Base-by-base conservation (phyloP, 2,329 filamentous ascomycete species). In the Diplodia sapinea region DNA sequence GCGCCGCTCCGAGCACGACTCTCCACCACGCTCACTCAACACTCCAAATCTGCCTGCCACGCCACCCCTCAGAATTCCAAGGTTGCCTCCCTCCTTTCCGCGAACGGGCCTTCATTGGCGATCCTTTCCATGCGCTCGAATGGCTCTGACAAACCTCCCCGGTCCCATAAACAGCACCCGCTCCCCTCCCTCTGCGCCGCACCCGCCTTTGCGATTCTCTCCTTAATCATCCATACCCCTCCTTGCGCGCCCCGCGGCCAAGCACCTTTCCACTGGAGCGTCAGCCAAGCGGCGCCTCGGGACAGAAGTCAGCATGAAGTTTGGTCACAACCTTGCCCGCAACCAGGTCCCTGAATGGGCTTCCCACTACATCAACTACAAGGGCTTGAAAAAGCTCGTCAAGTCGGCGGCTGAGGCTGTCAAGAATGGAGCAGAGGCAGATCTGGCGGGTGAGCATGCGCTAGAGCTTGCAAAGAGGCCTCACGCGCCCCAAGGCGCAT, bases 301-400 rank as follows among this genome's bases (percentile, higher is more conserved):
- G 17, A 23, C n/a, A 8, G 36, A 43, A 26, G 12, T 33, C 15
- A 56, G 31, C 66, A 82, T 82, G 81, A 82, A 83, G 74, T 83
- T 84, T 71, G 83, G 81, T 7, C 82, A 84, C 73, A 83, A 83
- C 66, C 85, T 96, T 66, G 87, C 91, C 20, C 88, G 91, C 57
- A 93, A 94, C 76, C 91, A 94, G 81, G 91, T 95, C 75, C 92
- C 92, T 57, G 92, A 94, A 81, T 96, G 92, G 92, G 89, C 91
- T 65, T 84, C 89, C 68, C 89, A 86, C 38, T 96, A 96, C 77
- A 94, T 95, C 82, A 89, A 95, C 81, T 96, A 96, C 83, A 95
- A 94, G 77, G 89, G 89, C 73, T 83, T 98, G 74, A 99, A 99
- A 85, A 97, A 95, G 83, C 87, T 97, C 71, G 94, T 99, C 82